phyloP scores from a whole-genome alignment of 1,284 basidiomycete genomes.

The Ustilago xerochloae region DNA sequence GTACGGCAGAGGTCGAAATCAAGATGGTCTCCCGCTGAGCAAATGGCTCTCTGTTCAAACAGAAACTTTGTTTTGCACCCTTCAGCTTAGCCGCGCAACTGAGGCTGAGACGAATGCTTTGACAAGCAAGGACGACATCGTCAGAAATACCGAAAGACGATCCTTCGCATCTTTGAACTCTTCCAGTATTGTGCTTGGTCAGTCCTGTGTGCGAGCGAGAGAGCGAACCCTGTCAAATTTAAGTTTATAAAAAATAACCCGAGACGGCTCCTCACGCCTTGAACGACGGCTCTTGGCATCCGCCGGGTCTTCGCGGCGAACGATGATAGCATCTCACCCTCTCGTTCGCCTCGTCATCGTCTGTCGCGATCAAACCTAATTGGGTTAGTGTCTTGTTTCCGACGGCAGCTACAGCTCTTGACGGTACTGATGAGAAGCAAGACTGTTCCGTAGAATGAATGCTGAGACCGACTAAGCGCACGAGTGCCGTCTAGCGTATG shows the following conservation, averaged over 20 bases:
- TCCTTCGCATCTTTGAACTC: neutral
- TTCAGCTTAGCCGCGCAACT: neutral
- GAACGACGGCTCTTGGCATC: neutral
- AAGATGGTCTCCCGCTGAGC: neutral
- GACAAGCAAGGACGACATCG: slow-evolving; percentile 13
- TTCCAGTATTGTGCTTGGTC: neutral
- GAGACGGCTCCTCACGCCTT: no score
- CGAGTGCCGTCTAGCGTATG: neutral
- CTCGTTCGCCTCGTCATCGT: slow-evolving; percentile 3
- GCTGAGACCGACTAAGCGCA: neutral
- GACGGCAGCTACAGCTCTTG: neutral
- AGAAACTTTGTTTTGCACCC: neutral
- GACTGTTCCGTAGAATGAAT: neutral
- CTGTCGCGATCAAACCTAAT: neutral
- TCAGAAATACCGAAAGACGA: no score
- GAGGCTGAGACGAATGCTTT: slow-evolving; percentile 19
- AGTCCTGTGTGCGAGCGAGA: no score
- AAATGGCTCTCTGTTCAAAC: neutral
- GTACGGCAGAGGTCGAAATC: neutral
- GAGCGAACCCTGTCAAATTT: neutral
- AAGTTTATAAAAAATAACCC: no score
- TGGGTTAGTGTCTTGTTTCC: neutral
- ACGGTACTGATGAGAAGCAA: no score
- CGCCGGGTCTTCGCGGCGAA: neutral
- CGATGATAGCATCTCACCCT: neutral